Conservation (phyloP, 768 basidiomycete genomes). For the Calocybe indica region DNA sequence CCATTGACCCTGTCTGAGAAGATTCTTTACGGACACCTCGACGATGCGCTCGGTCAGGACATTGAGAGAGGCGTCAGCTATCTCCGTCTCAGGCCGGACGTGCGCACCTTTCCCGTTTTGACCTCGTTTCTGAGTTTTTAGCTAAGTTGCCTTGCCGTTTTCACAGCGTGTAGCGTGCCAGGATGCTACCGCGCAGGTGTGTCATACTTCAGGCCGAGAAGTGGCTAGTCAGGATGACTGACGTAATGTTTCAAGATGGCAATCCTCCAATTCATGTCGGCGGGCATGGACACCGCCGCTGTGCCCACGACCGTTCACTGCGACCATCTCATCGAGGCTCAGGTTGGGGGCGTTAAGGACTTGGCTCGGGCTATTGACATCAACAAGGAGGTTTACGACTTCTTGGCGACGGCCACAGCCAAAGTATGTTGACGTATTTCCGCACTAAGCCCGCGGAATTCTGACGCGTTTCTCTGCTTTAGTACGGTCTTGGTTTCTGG, state of each 20-base stretch:
- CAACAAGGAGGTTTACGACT: slow-evolving; percentile 99
- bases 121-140: slow-evolving; percentile 3
- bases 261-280: slow-evolving; percentile 99
- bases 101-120: slow-evolving; percentile 35
- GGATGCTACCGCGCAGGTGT: slow-evolving; percentile 84
- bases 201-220: slow-evolving; percentile 6
- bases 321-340: slow-evolving; percentile 98
- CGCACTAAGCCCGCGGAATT: background rate
- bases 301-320: slow-evolving; percentile 99
- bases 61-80: slow-evolving; percentile 91
- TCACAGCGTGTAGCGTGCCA: slow-evolving; percentile 83
- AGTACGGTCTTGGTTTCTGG: slow-evolving; percentile 99
- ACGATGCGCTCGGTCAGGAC: slow-evolving; percentile 88
- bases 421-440: slow-evolving; percentile 44
- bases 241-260: slow-evolving; percentile 75
- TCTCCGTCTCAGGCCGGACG: slow-evolving; percentile 96
- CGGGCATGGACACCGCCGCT: slow-evolving; percentile 95
- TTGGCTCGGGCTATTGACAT: slow-evolving; percentile 85
- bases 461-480: background rate
- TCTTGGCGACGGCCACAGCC: slow-evolving; percentile 94
- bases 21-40: slow-evolving; percentile 96
- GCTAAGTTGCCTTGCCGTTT: slow-evolving; percentile 5
- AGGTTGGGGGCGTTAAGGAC: slow-evolving; percentile 91
- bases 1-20: slow-evolving; percentile 95
- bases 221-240: slow-evolving; percentile 9